Conservation (phyloP, 106 monocot species). For the Phalaenopsis equestris region DNA sequence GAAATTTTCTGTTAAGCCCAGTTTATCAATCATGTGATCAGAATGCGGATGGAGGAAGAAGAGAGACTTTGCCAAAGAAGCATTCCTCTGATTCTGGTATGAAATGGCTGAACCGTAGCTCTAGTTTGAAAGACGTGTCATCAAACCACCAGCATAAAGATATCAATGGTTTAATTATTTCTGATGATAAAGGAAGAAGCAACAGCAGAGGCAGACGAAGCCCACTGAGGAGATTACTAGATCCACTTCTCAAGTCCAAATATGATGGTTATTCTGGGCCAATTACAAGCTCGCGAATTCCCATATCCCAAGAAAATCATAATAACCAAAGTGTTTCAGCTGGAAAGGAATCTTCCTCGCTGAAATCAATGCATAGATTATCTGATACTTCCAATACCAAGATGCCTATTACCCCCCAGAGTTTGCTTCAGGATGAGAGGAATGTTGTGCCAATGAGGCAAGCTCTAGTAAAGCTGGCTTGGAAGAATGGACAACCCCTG, state of each 20-base stretch:
- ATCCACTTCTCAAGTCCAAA: conserved; percentile 48
- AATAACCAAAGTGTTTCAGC: neutral
- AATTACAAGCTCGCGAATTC: neutral
- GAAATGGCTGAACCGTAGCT: conserved; percentile 6
- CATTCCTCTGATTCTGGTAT: neutral
- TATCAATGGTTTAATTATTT: neutral
- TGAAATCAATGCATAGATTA: neutral
- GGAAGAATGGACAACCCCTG: conserved; percentile 66
- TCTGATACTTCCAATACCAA: conserved; percentile 2
- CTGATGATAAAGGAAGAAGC: conserved; percentile 8
- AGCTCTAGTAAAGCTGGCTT: conserved; percentile 60
- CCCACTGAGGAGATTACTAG: conserved; percentile 48
- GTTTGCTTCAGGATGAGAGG: conserved; percentile 2
- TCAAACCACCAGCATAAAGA: neutral
- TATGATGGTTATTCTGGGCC: neutral
- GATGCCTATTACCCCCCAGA: neutral
- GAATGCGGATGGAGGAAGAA: neutral
- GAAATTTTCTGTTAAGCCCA: neutral
- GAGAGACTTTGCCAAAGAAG: neutral
- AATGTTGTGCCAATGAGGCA: conserved; percentile 27
- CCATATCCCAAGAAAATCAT: neutral
- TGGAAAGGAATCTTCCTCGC: neutral
- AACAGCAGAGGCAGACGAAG: conserved; percentile 25
- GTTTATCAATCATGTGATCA: neutral
- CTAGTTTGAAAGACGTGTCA: neutral